Conservation (phyloP, 441 rosid species). For the Erodium moschatum region DNA sequence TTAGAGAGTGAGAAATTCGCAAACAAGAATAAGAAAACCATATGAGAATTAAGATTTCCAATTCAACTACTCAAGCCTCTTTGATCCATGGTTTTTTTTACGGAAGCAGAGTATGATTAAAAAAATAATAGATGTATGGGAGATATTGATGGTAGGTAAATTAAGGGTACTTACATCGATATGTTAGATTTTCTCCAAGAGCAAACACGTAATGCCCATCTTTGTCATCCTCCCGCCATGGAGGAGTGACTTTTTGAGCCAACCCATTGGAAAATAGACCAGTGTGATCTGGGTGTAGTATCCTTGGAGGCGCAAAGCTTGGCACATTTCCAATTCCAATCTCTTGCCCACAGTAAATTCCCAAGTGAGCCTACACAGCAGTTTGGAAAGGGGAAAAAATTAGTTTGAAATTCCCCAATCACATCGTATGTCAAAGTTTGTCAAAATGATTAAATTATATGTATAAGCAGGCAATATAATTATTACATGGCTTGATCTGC, state of each 20-base stretch:
- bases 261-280: constrained; percentile 43
- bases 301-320: constrained; percentile 64
- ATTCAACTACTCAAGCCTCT: background rate
- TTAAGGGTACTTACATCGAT: constrained; percentile 49
- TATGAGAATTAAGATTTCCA: background rate
- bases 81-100: background rate
- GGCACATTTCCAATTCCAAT: constrained; percentile 40
- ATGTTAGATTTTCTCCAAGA: constrained; percentile 63
- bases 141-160: constrained; percentile 3
- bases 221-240: constrained; percentile 94
- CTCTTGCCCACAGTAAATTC: constrained; percentile 56
- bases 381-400: background rate
- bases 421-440: background rate
- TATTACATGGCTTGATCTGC: background rate
- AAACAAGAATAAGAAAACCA: background rate
- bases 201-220: constrained; percentile 79
- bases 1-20: background rate
- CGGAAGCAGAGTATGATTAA: no score
- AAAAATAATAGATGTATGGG: background rate
- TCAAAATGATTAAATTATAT: background rate
- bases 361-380: constrained; percentile 32
- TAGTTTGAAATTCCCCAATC: background rate
- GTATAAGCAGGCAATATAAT: background rate
- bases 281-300: constrained; percentile 36
- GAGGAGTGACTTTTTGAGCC: constrained; percentile 60